Evolutionary conservation across 192 early-diverging fungal species (phyloP).

Genomic region (Podila minutissima): DNA sequence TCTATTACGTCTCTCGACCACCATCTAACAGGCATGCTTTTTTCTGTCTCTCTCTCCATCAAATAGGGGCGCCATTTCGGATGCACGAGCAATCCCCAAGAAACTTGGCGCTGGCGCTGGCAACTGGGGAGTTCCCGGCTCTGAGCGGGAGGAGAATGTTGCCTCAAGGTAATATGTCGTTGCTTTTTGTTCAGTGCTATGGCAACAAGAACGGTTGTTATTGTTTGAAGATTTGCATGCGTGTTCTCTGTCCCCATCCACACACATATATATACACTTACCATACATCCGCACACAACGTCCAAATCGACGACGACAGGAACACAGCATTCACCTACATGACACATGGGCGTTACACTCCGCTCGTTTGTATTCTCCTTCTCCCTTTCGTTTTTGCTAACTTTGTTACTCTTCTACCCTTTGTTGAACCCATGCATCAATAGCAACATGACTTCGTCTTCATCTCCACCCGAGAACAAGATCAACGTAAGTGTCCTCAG

Average conservation of each 20-base stretch:
- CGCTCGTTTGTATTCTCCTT: no score
- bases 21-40: neutral
- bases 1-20: neutral
- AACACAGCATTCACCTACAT: no score
- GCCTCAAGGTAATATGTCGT: conserved; percentile 12
- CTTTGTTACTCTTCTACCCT: no score
- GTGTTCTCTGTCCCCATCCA: no score
- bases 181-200: neutral
- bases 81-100: conserved; percentile 43
- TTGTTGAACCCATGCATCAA: neutral
- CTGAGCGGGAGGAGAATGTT: conserved; percentile 25
- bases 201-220: neutral
- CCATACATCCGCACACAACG: no score
- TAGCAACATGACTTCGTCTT: conserved; percentile 4
- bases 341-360: no score
- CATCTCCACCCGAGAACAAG: conserved; percentile 40
- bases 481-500: conserved; percentile 21
- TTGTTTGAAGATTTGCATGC: neutral
- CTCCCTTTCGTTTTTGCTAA: no score
- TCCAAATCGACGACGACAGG: no score
- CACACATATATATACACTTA: no score
- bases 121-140: conserved; percentile 49
- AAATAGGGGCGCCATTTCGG: conserved; percentile 21
- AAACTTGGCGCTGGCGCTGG: conserved; percentile 39
- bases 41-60: neutral